These are phyloP conservation scores for Viola odorata DNA, from an alignment of 345 rosid species.

Conservation along the genomic window DNA sequence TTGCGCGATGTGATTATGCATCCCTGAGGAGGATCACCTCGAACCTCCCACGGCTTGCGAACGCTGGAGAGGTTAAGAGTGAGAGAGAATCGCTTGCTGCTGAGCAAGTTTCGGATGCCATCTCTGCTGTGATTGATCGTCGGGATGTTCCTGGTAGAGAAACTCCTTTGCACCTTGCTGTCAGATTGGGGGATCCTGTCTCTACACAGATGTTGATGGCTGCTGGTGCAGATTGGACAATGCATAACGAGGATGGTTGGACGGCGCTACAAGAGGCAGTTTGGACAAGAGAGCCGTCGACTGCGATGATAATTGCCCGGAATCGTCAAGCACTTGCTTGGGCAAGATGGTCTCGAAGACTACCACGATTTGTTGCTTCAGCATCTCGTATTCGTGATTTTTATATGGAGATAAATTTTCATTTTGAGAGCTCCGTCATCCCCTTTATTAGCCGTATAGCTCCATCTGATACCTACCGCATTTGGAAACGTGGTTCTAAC, in stretches of 20 bases:
- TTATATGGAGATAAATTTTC: conserved; percentile 17
- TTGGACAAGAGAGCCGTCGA: conserved; percentile 15
- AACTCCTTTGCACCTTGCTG: conserved; percentile 94
- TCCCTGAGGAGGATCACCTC: conserved; percentile 55
- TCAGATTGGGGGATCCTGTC: conserved; percentile 68
- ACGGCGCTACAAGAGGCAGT: conserved; percentile 18
- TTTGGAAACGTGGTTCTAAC: conserved; percentile 15
- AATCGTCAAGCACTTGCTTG: conserved; percentile 15
- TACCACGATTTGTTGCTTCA: conserved; percentile 12
- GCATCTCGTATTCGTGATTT: conserved; percentile 13
- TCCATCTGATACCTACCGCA: conserved; percentile 18
- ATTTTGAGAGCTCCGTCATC: conserved; percentile 17
- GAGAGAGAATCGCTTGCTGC: conserved; percentile 75
- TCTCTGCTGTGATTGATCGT: conserved; percentile 63
- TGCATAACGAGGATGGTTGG: conserved; percentile 27
- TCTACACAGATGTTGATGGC: conserved; percentile 88
- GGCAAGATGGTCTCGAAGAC: conserved; percentile 18
- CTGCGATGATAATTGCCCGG: conserved; percentile 14
- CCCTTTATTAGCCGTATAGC: conserved; percentile 14
- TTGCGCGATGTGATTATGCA: conserved; percentile 67
- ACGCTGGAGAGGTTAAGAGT: conserved; percentile 74
- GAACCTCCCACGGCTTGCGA: conserved; percentile 61
- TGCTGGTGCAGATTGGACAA: conserved; percentile 97
- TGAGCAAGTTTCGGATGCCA: conserved; percentile 70
- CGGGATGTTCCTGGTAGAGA: conserved; percentile 95